Evolutionary conservation across 441 rosid genomes (phyloP).

Genomic region (Eruca vesicaria): DNA sequence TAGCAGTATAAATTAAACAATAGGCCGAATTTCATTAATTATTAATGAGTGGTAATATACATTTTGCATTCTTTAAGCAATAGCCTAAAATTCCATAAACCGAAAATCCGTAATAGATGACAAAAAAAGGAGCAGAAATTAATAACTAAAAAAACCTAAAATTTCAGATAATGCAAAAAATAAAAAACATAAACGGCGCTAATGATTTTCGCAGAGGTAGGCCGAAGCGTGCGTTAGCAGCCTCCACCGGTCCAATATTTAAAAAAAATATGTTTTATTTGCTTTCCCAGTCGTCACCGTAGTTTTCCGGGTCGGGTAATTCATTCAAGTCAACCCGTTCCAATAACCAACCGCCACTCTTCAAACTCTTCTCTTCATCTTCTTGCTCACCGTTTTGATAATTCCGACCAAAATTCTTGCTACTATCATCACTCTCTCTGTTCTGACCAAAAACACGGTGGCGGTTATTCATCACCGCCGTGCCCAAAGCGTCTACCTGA

Average conservation of each 20-base stretch:
- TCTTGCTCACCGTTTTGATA: conserved; percentile 3
- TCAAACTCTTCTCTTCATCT: conserved; percentile 28
- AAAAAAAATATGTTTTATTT: neutral
- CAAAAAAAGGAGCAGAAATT: neutral
- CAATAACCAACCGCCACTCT: conserved; percentile 20
- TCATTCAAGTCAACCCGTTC: conserved; percentile 73
- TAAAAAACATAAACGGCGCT: neutral
- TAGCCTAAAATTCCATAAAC: conserved; percentile 26
- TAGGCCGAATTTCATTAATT: neutral
- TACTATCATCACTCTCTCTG: conserved; percentile 6
- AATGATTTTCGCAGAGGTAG: neutral
- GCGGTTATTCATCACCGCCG: conserved; percentile 28
- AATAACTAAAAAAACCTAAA: conserved; percentile 13
- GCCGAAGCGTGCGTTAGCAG: neutral
- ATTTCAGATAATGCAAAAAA: conserved; percentile 36
- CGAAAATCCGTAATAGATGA: conserved; percentile 12
- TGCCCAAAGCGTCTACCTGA: conserved; percentile 62
- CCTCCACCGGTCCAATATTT: neutral
- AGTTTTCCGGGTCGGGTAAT: conserved; percentile 53
- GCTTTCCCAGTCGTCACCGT: conserved; percentile 45
- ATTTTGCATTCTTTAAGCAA: conserved; percentile 31
- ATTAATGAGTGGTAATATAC: conserved; percentile 30
- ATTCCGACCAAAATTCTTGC: conserved; percentile 16
- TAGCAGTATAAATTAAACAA: too few relatives aligned
- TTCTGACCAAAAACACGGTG: conserved; percentile 27